These are phyloP conservation scores for Calonectria crousiana DNA, from an alignment of 2,329 filamentous ascomycete genomes.

Conservation along the genomic window DNA sequence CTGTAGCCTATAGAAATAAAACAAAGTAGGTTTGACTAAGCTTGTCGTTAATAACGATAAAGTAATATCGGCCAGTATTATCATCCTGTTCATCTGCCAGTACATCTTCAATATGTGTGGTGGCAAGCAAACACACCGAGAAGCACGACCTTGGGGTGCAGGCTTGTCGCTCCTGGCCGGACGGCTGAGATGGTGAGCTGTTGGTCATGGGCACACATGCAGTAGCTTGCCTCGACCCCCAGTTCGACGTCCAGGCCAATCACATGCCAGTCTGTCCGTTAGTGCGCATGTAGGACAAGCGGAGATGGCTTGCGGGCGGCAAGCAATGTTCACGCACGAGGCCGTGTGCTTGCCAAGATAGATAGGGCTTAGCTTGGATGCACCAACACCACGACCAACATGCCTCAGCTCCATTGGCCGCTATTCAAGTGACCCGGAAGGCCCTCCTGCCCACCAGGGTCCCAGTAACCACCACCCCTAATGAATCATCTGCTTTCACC, in stretches of 20 bases:
- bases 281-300: not conserved
- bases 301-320: not conserved
- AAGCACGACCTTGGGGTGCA: not conserved
- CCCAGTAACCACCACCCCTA: not conserved
- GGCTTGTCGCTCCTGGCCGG: not conserved
- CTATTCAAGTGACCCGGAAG: not conserved
- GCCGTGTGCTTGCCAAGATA: not conserved
- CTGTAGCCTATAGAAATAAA: not conserved
- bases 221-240: not conserved
- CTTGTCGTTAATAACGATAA: not conserved
- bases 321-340: not conserved
- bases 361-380: not conserved
- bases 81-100: not conserved
- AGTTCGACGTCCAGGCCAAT: not conserved
- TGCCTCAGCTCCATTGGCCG: too few relatives aligned
- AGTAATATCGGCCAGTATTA: not conserved
- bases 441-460: not conserved
- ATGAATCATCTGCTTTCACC: not conserved
- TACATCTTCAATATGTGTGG: not conserved
- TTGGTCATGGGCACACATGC: not conserved
- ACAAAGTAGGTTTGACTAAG: not conserved
- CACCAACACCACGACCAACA: not conserved
- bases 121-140: not conserved
- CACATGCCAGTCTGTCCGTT: not conserved
- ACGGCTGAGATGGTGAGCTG: not conserved